These are phyloP conservation scores for Nicotiana tabacum DNA, from an alignment of 257 asterid genomes.

Conservation along the genomic window DNA sequence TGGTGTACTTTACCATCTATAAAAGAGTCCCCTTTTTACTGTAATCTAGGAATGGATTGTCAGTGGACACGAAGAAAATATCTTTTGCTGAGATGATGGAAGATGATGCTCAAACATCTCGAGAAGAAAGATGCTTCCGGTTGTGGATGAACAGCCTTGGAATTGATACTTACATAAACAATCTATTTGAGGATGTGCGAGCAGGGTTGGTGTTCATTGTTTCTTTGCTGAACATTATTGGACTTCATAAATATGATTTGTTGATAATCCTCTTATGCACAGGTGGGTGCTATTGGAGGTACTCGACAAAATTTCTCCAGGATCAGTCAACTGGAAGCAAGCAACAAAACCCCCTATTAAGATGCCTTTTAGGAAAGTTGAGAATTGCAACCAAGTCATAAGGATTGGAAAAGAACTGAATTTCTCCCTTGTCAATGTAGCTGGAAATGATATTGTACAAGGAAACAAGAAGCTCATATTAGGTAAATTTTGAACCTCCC, in stretches of 20 bases:
- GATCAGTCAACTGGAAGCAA: constrained; percentile 75
- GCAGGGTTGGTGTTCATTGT: constrained; percentile 46
- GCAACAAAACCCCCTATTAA: constrained; percentile 84
- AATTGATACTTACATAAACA: constrained; percentile 59
- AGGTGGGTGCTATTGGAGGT: constrained; percentile 82
- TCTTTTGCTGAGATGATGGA: constrained; percentile 84
- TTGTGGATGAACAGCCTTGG: constrained; percentile 97
- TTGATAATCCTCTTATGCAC: constrained; percentile 21
- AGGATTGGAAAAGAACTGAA: constrained; percentile 72
- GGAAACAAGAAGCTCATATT: constrained; percentile 92
- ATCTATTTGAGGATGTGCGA: constrained; percentile 82
- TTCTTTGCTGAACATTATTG: constrained; percentile 12
- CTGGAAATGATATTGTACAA: constrained; percentile 87
- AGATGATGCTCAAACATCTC: constrained; percentile 86
- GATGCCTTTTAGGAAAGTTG: constrained; percentile 86
- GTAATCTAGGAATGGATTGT: constrained; percentile 67
- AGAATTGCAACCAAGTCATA: constrained; percentile 85
- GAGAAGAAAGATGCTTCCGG: constrained; percentile 96
- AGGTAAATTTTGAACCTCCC: constrained; percentile 32
- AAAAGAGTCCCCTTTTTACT: neutral
- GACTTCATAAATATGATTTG: constrained; percentile 5
- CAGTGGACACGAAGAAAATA: constrained; percentile 48
- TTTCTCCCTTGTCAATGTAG: constrained; percentile 86
- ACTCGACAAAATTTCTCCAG: constrained; percentile 64
- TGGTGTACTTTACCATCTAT: neutral